Conservation (phyloP, 2,329 filamentous ascomycete genomes). For the Ascomycota sp. region DNA sequence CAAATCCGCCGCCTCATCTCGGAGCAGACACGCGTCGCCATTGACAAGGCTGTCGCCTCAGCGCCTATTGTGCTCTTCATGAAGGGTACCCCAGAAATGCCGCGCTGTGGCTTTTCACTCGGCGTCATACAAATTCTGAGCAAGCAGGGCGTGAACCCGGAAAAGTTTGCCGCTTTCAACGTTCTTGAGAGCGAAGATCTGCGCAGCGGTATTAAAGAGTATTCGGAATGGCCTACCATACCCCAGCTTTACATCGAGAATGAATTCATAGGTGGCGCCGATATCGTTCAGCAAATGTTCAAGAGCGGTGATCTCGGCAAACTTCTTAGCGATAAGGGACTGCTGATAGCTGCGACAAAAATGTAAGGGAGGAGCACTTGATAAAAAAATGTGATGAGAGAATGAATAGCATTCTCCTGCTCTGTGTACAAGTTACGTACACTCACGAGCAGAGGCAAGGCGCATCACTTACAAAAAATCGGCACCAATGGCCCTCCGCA, state of each 20-base stretch:
- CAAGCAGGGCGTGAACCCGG: constrained; percentile 80
- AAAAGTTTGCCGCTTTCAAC: constrained; percentile 95
- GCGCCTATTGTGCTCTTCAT: constrained; percentile 94
- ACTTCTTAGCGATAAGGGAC: constrained; percentile 73
- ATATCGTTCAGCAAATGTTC: constrained; percentile 93
- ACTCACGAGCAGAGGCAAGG: too few species aligned
- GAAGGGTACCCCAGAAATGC: constrained; percentile 92
- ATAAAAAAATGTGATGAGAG: too few species aligned
- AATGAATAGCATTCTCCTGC: too few species aligned
- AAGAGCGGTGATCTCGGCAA: constrained; percentile 84
- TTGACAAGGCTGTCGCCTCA: constrained; percentile 71
- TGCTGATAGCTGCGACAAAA: constrained; percentile 33
- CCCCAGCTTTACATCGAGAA: constrained; percentile 88
- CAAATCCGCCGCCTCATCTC: constrained; percentile 43
- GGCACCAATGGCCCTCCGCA: too few species aligned
- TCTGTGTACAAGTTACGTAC: too few species aligned
- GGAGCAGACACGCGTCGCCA: constrained; percentile 54
- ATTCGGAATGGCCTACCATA: constrained; percentile 97
- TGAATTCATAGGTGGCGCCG: constrained; percentile 93
- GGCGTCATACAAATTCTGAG: constrained; percentile 88
- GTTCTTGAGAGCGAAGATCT: constrained; percentile 81
- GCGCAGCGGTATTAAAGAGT: constrained; percentile 87
- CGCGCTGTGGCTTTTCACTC: constrained; percentile 90
- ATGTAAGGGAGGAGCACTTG: too few species aligned
- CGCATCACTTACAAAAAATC: too few species aligned